phyloP scores from a whole-genome alignment of 352 stramenopile genomes.

The Phytophthora litchii region DNA sequence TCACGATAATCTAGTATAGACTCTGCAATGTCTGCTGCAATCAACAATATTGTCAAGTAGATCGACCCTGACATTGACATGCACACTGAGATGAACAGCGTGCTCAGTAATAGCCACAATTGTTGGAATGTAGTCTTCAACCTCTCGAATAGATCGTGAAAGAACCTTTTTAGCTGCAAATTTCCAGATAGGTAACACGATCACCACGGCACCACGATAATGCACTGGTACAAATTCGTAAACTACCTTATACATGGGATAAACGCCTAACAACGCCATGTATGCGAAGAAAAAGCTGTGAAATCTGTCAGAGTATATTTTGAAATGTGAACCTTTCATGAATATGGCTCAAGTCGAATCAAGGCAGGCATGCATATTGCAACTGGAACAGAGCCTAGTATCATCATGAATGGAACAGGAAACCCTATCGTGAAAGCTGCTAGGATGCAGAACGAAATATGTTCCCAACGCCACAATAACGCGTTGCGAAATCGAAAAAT shows the following conservation, averaged over 20 bases:
- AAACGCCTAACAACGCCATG: constrained; percentile 3
- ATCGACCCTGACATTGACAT: constrained; percentile 14
- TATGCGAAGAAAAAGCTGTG: not conserved
- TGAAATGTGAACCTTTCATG: not conserved
- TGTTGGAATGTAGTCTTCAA: not conserved
- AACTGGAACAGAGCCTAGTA: not conserved
- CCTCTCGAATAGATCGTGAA: not conserved
- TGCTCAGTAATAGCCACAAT: not conserved
- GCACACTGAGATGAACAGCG: constrained; percentile 24
- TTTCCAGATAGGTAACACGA: constrained; percentile 1
- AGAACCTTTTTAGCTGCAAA: not conserved
- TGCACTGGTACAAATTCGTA: not conserved
- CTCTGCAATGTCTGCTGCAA: not conserved
- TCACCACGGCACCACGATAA: constrained; percentile 1
- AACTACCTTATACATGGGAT: constrained; percentile 5
- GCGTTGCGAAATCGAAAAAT: not conserved
- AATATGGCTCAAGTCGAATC: not conserved
- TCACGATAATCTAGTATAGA: constrained; percentile 5
- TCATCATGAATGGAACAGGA: constrained; percentile 10
- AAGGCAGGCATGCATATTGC: not conserved
- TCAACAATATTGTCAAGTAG: not conserved
- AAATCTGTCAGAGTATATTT: not conserved
- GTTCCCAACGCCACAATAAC: not conserved
- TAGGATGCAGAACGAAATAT: not conserved
- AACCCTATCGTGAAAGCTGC: constrained; percentile 1